These are phyloP conservation scores for Aethionema arabicum DNA, from an alignment of 345 rosid species.

Conservation along the genomic window DNA sequence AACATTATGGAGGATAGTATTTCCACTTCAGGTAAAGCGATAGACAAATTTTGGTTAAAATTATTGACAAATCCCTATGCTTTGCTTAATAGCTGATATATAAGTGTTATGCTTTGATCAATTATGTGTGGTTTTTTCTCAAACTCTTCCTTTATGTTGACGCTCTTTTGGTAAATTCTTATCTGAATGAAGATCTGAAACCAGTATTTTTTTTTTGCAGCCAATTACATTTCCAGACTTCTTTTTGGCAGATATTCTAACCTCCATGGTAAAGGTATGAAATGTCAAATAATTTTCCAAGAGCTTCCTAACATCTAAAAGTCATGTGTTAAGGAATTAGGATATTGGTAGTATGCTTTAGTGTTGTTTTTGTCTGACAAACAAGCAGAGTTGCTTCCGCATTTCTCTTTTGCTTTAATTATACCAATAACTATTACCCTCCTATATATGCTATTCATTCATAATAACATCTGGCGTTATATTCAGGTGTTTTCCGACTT, in stretches of 20 bases:
- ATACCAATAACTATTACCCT: slow-evolving; percentile 1
- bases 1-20: slow-evolving; percentile 84
- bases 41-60: slow-evolving; percentile 5
- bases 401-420: slow-evolving; percentile 12
- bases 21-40: slow-evolving; percentile 86
- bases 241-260: slow-evolving; percentile 92
- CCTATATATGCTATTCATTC: slow-evolving; percentile 11
- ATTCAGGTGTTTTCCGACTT: slow-evolving; percentile 95
- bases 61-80: slow-evolving; percentile 2
- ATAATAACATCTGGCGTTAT: slow-evolving; percentile 20
- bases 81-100: slow-evolving; percentile 4
- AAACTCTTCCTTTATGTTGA: slow-evolving; percentile 3
- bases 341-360: slow-evolving; percentile 10
- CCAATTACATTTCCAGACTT: slow-evolving; percentile 93
- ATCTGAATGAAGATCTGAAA: slow-evolving; percentile 17
- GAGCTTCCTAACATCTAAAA: slow-evolving; percentile 13
- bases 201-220: slow-evolving; percentile 43
- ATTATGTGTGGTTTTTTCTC: background rate
- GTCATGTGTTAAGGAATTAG: slow-evolving; percentile 1
- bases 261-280: slow-evolving; percentile 96
- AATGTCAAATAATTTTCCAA: background rate
- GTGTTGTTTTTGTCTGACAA: slow-evolving; percentile 6
- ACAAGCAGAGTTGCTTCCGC: background rate
- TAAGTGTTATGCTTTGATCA: background rate
- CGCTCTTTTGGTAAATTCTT: background rate